Evolutionary conservation across 208 protist species (phyloP), one percentile per base, ranked within the genome.

Genomic region (Leptomonas pyrrhocoris): DNA sequence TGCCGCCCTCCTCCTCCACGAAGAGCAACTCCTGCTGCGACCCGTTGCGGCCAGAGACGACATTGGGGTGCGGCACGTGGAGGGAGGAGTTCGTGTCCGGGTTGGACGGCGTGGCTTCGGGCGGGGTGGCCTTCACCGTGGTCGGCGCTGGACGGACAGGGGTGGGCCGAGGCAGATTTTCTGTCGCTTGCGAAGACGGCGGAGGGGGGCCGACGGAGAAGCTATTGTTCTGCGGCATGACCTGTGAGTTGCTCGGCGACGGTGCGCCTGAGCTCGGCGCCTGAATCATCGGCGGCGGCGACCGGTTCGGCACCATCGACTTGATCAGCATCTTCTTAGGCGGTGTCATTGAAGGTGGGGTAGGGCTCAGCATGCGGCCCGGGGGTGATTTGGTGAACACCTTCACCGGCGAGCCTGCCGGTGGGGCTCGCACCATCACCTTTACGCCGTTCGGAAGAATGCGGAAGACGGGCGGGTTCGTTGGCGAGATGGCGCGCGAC

Each of bases 371-470:
- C 21, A 31, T 25, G 46, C 48, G 42, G 49, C 51, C 55, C 13
- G 73, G 46, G 8, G 72, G 60, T 15, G 72, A 23, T 15, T 70
- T 76, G 25, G 45, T 58, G 0, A 58, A 30, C 5, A 54, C 31
- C 11, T 49, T 63, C n/a, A 83, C 38, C 40, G 68, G 55, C 16
- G 73, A 67, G 2, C 73, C 78, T 13, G 74, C 68, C 13, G 80
- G 80, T 18, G 83, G 85, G 0, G 85, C 84, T 12, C 74, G 80
- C 31, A 57, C 69, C n/a, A 90, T 85, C 21, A 88, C 56, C 48
- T 88, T 90, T 19, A 67, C 81, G n/a, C 83, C 83, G 23, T 85
- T 76, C 27, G 84, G 81, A 21, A 78, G 18, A 25, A 73, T 55
- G 57, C 70, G 61, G n/a, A 36, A 70, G 38, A 70, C 48, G 2